Percentiles rank a stretch among this genome's conserved stretches.
These are phyloP conservation scores for Colletotrichum graminicola DNA, from an alignment of 2,329 filamentous ascomycete species.

Conservation along the genomic window DNA sequence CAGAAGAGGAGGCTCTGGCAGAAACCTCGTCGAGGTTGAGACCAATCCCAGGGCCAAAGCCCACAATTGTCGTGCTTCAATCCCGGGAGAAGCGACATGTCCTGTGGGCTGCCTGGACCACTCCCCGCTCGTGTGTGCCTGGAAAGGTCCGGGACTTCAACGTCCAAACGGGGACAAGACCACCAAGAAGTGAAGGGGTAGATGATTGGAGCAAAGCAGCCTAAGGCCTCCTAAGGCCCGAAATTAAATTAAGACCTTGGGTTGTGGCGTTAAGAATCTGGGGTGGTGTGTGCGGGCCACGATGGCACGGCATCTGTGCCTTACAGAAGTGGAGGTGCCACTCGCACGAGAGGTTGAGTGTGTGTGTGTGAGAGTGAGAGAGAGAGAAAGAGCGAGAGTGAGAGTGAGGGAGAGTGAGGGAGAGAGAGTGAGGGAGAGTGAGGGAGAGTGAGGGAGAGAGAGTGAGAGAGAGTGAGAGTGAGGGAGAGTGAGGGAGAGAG, in stretches of 20 bases:
- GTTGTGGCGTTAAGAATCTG: slow-evolving; percentile 38
- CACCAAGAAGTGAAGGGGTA: neutral
- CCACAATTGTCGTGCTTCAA: slow-evolving; percentile 17
- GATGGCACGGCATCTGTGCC: neutral
- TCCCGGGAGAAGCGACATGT: neutral
- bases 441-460: no score
- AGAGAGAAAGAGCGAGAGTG: no score
- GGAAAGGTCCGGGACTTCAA: slow-evolving; percentile 7
- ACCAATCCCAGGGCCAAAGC: slow-evolving; percentile 10
- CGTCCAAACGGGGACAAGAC: slow-evolving; percentile 18
- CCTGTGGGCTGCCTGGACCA: slow-evolving; percentile 11
- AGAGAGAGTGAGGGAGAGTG: no score
- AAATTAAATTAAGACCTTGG: slow-evolving; percentile 35
- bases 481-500: no score
- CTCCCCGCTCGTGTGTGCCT: slow-evolving; percentile 5
- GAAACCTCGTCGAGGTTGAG: slow-evolving; percentile 1
- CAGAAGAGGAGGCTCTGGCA: neutral
- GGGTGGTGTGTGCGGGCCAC: slow-evolving; percentile 28
- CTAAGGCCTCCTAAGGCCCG: slow-evolving; percentile 20
- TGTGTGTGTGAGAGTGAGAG: no score
- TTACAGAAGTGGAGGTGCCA: neutral
- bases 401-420: no score
- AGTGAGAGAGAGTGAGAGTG: no score
- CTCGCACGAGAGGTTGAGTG: neutral
- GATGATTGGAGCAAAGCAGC: slow-evolving; percentile 27